Conservation (phyloP, 108 stramenopile species). For the Skeletonema potamos region DNA sequence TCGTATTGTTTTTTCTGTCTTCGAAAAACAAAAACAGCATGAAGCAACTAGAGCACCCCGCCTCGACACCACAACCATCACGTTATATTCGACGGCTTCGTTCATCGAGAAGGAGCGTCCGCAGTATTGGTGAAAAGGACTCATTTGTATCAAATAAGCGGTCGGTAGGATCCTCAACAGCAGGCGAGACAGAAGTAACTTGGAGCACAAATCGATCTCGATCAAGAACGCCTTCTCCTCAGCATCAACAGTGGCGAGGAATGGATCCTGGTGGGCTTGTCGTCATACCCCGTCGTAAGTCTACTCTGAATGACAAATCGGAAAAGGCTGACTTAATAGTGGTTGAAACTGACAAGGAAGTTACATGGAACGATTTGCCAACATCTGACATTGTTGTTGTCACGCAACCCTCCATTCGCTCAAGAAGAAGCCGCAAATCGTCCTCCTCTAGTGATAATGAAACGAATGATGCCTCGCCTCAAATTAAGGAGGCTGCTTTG, state of each 20-base stretch:
- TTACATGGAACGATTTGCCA: neutral
- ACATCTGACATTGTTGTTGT: neutral
- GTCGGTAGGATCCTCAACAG: neutral
- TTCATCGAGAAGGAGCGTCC: neutral
- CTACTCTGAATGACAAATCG: neutral
- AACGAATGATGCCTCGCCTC: neutral
- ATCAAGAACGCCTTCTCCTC: neutral
- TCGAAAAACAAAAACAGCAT: too few species aligned
- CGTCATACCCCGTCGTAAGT: neutral
- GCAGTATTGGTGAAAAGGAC: neutral
- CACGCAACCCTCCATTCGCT: neutral
- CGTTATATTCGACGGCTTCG: too few species aligned
- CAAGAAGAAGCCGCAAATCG: neutral
- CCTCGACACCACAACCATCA: too few species aligned
- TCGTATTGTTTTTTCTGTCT: too few species aligned
- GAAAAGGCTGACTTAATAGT: neutral
- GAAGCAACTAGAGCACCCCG: too few species aligned
- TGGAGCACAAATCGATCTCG: neutral
- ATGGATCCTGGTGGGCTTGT: neutral
- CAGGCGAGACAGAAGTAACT: neutral
- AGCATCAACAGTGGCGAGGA: neutral
- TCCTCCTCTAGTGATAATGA: neutral
- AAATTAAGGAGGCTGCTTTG: neutral
- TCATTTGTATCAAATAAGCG: too few species aligned
- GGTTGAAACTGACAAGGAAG: neutral